A percentile compares a stretch with the other conserved stretches of the same genome.
These are phyloP conservation scores for Heterobasidion annosum DNA, from an alignment of 1,284 basidiomycete genomes.

Conservation along the genomic window DNA sequence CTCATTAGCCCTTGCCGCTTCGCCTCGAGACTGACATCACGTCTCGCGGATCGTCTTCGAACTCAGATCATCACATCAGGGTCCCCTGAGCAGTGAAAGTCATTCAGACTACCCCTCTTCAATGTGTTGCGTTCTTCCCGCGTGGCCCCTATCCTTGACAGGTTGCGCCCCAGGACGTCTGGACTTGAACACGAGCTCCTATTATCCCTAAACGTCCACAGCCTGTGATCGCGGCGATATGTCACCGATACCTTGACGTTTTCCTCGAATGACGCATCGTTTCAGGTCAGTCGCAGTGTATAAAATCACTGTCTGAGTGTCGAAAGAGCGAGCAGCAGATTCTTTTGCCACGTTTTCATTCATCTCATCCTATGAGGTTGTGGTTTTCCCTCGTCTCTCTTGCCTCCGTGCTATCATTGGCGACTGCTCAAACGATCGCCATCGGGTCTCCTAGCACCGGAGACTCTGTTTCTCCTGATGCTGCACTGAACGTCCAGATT, in stretches of 20 bases:
- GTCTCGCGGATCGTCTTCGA: background rate
- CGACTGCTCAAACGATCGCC: conserved; percentile 28
- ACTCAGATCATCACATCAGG: no score
- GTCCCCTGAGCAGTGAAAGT: no score
- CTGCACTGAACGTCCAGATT: conserved; percentile 30
- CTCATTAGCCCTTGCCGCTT: background rate
- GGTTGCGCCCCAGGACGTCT: no score
- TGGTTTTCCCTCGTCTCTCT: background rate
- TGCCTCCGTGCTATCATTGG: conserved; percentile 11
- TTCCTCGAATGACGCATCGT: background rate
- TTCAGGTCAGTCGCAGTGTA: background rate
- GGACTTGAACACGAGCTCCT: background rate
- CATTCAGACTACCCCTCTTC: no score
- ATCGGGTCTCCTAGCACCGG: conserved; percentile 29
- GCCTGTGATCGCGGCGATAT: background rate
- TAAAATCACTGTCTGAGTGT: background rate
- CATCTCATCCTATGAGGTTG: background rate
- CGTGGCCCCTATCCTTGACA: no score
- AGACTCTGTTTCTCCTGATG: conserved; percentile 23
- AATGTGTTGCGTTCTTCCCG: no score
- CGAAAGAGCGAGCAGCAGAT: background rate
- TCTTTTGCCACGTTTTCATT: background rate
- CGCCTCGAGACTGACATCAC: background rate
- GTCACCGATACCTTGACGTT: background rate
- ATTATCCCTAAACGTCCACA: background rate